Base-by-base conservation (phyloP, 2,329 filamentous ascomycete species). In the Biscogniauxia marginata region DNA sequence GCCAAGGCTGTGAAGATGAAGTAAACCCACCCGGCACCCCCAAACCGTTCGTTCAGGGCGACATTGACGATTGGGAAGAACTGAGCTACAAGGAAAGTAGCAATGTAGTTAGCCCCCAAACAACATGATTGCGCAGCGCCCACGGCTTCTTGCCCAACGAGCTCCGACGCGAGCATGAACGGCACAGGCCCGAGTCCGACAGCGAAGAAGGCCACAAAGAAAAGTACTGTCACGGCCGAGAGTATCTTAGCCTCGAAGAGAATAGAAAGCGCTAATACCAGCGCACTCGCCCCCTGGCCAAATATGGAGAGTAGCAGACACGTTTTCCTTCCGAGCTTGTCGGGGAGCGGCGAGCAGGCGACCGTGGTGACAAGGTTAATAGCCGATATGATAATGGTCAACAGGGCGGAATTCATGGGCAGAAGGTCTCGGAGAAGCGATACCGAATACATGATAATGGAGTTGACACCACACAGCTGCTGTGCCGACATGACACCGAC, bases 381-480 rank as follows among this genome's bases (percentile, higher is more conserved):
- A 11, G 86, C 81, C 0, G 92, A 96, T 57, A 98, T 92, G 53
- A 90, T 76, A 58, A 98, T 93, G 53, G 93, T 96, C 52, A 99
- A 81, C 1, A 96, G 76, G 0, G 89, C 88, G 0, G 93, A 93
- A 59, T 87, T 91, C 48, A 91, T 84, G 3, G 91, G 89, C 0
- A 99, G 83, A 1, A 98, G 82, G 60, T 86, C 86, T 25, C 89
- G 85, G 13, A 99, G 83, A 1, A 99, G 85, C 0, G 90, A 92
- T 5, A 98, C 95, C 2, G 93, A 96, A 74, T 99, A 99, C 93
- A 99, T 97, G 74, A 98, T 89, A 69, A 98, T 93, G 56, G 89
- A 93, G 81, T 99, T 98, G 76, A 98, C 93, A 48, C 91, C 93
- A 56, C 90, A 93, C 39, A 97, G 80, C 72, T 99, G 95, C 71